Percentiles rank a stretch among this genome's conserved stretches.
Evolutionary conservation across 768 basidiomycete genomes (phyloP).

Genomic region (Lactarius trivialis): DNA sequence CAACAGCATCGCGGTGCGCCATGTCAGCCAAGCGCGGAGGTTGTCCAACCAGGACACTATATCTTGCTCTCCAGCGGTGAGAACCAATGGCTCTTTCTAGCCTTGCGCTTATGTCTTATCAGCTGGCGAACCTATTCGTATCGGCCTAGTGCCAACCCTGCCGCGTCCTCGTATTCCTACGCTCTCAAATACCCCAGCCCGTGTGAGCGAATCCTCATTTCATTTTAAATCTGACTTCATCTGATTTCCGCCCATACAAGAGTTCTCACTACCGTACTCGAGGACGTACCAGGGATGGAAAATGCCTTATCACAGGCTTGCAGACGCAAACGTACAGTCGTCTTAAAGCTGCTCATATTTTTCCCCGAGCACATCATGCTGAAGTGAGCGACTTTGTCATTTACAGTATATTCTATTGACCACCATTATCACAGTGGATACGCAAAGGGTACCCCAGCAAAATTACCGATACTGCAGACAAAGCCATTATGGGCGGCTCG

Average conservation of each 20-base stretch:
- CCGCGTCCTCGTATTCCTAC: constrained; percentile 2
- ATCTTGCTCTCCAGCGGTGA: background rate
- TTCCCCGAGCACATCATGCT: constrained; percentile 1
- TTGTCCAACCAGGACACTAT: background rate
- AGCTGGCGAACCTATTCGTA: background rate
- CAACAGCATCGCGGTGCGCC: constrained; percentile 19
- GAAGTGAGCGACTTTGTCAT: background rate
- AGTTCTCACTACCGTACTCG: background rate
- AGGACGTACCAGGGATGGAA: background rate
- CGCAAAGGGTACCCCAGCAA: background rate
- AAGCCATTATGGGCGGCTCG: background rate
- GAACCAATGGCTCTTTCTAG: background rate
- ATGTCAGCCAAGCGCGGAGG: background rate
- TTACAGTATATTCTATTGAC: background rate
- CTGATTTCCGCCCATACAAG: background rate
- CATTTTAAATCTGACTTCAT: background rate
- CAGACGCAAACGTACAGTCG: constrained; percentile 1
- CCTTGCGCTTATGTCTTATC: background rate
- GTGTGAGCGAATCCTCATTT: background rate
- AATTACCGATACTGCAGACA: constrained; percentile 7
- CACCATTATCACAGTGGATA: background rate
- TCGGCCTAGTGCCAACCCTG: background rate
- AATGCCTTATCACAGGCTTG: constrained; percentile 7
- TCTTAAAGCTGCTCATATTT: constrained; percentile 6
- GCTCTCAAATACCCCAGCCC: background rate